Conservation (phyloP, 2,329 filamentous ascomycete genomes). For the Aspergillus uvarum region DNA sequence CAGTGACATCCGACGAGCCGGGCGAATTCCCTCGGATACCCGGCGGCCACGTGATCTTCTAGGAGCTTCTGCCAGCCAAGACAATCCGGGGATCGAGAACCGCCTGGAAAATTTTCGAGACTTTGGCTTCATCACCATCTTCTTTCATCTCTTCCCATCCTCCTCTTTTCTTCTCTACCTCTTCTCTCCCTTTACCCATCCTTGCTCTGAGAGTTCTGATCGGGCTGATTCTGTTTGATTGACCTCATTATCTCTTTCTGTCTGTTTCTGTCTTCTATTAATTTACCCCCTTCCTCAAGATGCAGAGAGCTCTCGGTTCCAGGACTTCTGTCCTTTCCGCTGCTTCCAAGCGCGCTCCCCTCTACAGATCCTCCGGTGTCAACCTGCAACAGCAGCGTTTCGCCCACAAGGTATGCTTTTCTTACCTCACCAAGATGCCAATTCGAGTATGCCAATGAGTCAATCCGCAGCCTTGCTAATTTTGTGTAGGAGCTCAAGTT, state of each 20-base stretch:
- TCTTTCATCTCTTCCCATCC: constrained; percentile 31
- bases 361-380: constrained; percentile 63
- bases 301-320: constrained; percentile 94
- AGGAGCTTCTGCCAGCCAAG: constrained; percentile 45
- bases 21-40: constrained; percentile 28
- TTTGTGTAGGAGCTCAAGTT: constrained; percentile 85
- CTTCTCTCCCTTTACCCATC: constrained; percentile 32
- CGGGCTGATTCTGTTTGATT: constrained; percentile 32
- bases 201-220: constrained; percentile 34
- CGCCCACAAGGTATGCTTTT: constrained; percentile 80
- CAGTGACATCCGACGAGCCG: constrained; percentile 24
- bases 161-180: constrained; percentile 29
- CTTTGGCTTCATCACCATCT: constrained; percentile 38
- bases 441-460: constrained; percentile 24
- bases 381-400: constrained; percentile 88
- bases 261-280: constrained; percentile 25
- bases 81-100: constrained; percentile 43
- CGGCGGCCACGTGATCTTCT: constrained; percentile 41
- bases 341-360: constrained; percentile 55
- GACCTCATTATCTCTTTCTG: constrained; percentile 21
- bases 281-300: constrained; percentile 52
- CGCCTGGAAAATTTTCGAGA: constrained; percentile 44
- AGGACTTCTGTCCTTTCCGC: constrained; percentile 75
- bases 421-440: constrained; percentile 2
- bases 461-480: constrained; percentile 30